Base-by-base conservation (phyloP, 176 grass and related monocot species). In the Paspalum vaginatum region DNA sequence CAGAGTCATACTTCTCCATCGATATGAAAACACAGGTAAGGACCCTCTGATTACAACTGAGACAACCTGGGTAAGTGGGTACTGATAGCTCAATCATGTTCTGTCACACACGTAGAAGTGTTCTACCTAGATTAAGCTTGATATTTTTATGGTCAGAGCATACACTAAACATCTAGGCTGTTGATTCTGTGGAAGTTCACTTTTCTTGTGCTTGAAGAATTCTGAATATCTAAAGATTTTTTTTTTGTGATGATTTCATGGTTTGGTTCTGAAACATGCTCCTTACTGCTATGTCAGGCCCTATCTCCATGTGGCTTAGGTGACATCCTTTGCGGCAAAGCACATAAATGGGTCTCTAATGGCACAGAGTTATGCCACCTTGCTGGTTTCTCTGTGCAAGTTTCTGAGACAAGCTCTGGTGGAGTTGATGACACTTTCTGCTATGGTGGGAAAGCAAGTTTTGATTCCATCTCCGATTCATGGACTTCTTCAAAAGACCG, bases 271-370 rank as follows among this genome's bases (percentile, higher is more conserved):
- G 42, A 89, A 59, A 75, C 77, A 26, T 43, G 41, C 37, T 43
- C 37, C n/a, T 89, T 89, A 12, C 68, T 80, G 52, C 24, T 79
- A 11, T 88, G 47, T 54, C 88, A 95, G 90, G 85, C 87, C n/a
- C 80, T 99, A 49, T 99, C 86, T 88, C 96, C 93, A 65, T 99
- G 96, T 93, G 88, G 96, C 45, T 83, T 95, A 88, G 88, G 85
- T 58, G 90, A 99, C 79, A 93, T 91, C 70, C 70, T 99, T 77
- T 95, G 96, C 91, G 96, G 93, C 50, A 95, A 85, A 86, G 79
- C 87, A 76, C 54, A 81, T 68, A 88, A 95, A 74, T 95, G 96
- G 93, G 87, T 85, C 65, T 95, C 92, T 73, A 99, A 95, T n/a
- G 93, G 92, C 66, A 95, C 93, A 74, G 88, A 95, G 54, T 70